Conservation (phyloP, 148 eudicot genomes). For the Salicornia ramosissima region DNA sequence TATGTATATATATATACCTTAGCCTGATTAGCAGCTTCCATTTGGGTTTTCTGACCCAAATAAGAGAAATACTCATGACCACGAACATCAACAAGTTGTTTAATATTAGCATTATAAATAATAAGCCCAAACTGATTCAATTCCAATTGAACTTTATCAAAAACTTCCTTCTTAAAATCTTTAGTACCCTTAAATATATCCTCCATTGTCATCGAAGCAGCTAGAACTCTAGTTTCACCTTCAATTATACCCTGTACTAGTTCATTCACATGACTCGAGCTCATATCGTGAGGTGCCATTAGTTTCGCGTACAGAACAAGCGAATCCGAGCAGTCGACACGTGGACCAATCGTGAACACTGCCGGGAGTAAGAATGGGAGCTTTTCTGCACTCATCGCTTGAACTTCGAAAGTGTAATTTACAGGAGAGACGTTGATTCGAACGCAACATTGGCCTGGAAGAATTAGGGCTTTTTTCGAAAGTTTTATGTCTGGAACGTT, state of each 20-base stretch:
- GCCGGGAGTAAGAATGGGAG: slow-evolving; percentile 28
- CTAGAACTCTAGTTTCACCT: slow-evolving; percentile 27
- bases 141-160: slow-evolving; percentile 35
- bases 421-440: slow-evolving; percentile 20
- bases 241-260: slow-evolving; percentile 29
- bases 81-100: slow-evolving; percentile 40
- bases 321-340: slow-evolving; percentile 3
- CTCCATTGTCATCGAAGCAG: slow-evolving; percentile 30
- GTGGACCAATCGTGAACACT: slow-evolving; percentile 27
- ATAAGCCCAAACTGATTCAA: slow-evolving; percentile 35
- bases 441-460: slow-evolving; percentile 25
- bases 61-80: slow-evolving; percentile 47
- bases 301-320: slow-evolving; percentile 21
- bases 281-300: slow-evolving; percentile 23
- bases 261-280: slow-evolving; percentile 18
- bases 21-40: slow-evolving; percentile 50
- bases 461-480: slow-evolving; percentile 21
- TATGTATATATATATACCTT: slow-evolving; percentile 29
- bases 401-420: slow-evolving; percentile 29
- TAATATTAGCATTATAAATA: slow-evolving; percentile 41
- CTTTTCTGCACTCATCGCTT: slow-evolving; percentile 27
- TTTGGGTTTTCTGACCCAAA: slow-evolving; percentile 40
- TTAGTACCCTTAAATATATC: slow-evolving; percentile 30
- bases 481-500: slow-evolving; percentile 24
- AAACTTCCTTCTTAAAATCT: slow-evolving; percentile 29